These are phyloP conservation scores for Solanum pimpinellifolium DNA, from an alignment of 257 asterid genomes.

Conservation along the genomic window DNA sequence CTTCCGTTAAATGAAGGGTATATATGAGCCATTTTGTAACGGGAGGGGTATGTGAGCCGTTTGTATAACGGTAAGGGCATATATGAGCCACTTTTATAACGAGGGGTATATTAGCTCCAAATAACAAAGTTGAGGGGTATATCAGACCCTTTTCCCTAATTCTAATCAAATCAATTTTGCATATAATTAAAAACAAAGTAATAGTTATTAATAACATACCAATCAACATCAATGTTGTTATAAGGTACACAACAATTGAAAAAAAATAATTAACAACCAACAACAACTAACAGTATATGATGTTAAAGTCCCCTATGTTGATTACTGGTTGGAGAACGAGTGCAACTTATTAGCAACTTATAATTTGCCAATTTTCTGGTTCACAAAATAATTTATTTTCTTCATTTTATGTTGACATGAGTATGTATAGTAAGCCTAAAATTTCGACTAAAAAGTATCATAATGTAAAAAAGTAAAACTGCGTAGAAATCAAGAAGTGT, in stretches of 20 bases:
- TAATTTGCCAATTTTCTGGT: background rate
- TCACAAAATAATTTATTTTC: background rate
- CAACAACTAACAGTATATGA: slow-evolving; percentile 20
- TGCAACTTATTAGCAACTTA: slow-evolving; percentile 4
- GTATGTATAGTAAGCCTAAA: too few species aligned
- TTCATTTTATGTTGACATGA: background rate
- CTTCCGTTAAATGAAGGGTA: too few species aligned
- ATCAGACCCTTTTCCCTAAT: too few species aligned
- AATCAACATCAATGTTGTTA: slow-evolving; percentile 6
- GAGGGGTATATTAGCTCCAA: too few species aligned
- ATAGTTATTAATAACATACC: background rate
- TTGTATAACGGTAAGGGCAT: too few species aligned
- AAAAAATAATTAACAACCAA: slow-evolving; percentile 9
- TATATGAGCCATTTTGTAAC: too few species aligned
- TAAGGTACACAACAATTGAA: background rate
- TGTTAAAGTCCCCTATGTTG: background rate
- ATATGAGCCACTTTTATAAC: too few species aligned
- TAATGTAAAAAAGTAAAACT: too few species aligned
- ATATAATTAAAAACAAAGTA: background rate
- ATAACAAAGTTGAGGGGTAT: too few species aligned
- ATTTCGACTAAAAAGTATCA: too few species aligned
- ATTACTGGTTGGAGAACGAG: slow-evolving; percentile 5
- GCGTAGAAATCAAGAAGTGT: background rate
- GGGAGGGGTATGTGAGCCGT: too few species aligned
- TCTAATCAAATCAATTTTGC: background rate